Evolutionary conservation across 805 yeast genomes (phyloP), one percentile per base, ranked within the genome.

Genomic region (Saturnispora bothae): DNA sequence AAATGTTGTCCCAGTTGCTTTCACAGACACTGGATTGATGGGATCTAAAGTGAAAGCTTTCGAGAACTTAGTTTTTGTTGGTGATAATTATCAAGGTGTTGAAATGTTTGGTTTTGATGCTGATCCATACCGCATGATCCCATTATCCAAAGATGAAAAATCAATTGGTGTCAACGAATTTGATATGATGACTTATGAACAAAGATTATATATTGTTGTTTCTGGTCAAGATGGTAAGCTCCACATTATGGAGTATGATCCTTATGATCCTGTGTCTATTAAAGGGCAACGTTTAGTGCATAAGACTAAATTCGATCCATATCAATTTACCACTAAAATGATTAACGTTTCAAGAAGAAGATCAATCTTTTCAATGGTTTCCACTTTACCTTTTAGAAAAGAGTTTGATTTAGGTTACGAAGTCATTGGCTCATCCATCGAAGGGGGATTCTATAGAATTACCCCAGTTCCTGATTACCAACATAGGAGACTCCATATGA

Each of bases 51-150:
- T 84, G 13, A 88, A 88, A 58, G 69, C 86, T 46, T 75, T 85
- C 54, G 88, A 94, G 28, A 84, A 88, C 54, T 61, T 89, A 49
- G 54, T 89, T n/a, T 50, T 86, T 2, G 59, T 86, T 14, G 94
- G 94, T 15, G 98, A 92, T 57, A 64, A 83, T 0, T 66, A 76
- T 58, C 80, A 83, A 48, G 74, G 86, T 47, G 66, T 84, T 4
- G 76, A 86, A 65, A 65, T 92, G 40, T 76, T 78, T 21, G 96
- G 96, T 1, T 88, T 86, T 60, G 95, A 86, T 56, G 89, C 94
- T 2, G 96, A 89, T 50, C 99, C 99, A 1, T 88, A 83, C 55
- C 64, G 96, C 46, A 76, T 89, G 78, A 65, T 85, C 14, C 57
- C 71, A 41, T 57, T 92, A 36, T 88, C 94, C 7, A 83, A 80